Base-by-base conservation (phyloP, 1,284 basidiomycete genomes). In the Exobasidium cylindrosporum region DNA sequence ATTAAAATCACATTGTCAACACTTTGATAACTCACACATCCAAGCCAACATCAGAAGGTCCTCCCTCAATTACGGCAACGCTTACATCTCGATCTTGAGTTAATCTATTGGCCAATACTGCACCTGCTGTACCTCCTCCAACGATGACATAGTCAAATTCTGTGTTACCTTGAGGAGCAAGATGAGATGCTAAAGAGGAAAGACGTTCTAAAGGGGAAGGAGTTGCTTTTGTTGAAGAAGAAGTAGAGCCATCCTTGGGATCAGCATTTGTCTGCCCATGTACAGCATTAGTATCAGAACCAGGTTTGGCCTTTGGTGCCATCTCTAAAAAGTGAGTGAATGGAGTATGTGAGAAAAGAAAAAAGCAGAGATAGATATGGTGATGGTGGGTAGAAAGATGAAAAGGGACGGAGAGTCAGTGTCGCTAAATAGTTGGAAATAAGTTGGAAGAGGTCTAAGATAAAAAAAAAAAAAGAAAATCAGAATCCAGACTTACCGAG, bases 61-160 rank as follows among this genome's bases (percentile, higher is more conserved):
- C 80, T 14, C 79, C 80, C 66, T 81, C 80, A 64, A 81, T 79
- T 13, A 81, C 76, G 29, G 79, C 76, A 1, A 81, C 79, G 3
- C 62, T 64, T 13, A 79, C 74, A 43, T 75, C 69, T 21, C 65
- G 60, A 60, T 80, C 75, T 53, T 80, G 74, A 6, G 80, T 79
- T 23, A 81, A 67, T 26, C 80, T 70, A 62, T 81, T 76, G 26
- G 80, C 80, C 6, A 81, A 66, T 1, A 80, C 79, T 23, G 74
- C 74, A 21, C 79, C 80, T 2, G 79, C 78, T 3, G 80, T 81
- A 31, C 80, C 61, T 72, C 72, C 76, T 11, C 76, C 74, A 17
- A 78, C 69, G 57, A 81, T 81, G 57, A 78, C 68, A 65, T 79
- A 78, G 70, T 79, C 77, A 54, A 73, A 79, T 50, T 79, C 77